Conservation (phyloP, 441 rosid genomes). For the Populus hybrid region DNA sequence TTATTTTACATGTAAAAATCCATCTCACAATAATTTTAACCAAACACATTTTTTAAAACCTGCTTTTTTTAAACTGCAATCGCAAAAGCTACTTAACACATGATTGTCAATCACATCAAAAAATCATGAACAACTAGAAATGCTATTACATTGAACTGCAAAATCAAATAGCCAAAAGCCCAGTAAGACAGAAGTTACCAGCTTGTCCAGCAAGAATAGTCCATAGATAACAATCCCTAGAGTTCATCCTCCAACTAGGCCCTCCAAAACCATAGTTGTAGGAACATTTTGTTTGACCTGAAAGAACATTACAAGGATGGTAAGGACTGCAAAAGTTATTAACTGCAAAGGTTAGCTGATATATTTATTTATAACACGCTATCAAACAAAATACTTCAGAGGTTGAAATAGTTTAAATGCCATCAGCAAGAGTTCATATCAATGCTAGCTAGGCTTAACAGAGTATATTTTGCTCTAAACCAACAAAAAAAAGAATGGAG, state of each 20-base stretch:
- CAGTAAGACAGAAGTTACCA: slow-evolving; percentile 35
- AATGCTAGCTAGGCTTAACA: background rate
- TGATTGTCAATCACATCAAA: background rate
- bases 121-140: background rate
- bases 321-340: background rate
- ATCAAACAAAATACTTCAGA: background rate
- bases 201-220: slow-evolving; percentile 56
- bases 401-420: background rate
- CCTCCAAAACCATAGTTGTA: slow-evolving; percentile 28
- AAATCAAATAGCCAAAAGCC: slow-evolving; percentile 4
- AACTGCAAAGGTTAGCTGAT: background rate
- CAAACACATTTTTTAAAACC: background rate
- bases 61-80: background rate
- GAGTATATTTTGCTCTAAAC: background rate
- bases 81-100: background rate
- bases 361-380: background rate
- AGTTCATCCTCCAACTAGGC: slow-evolving; percentile 25
- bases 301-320: slow-evolving; percentile 8
- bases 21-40: too few relatives aligned
- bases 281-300: slow-evolving; percentile 36
- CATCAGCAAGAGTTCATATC: background rate
- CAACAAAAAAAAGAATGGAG: background rate
- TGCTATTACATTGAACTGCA: background rate
- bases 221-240: slow-evolving; percentile 42
- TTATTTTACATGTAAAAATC: too few relatives aligned